These are phyloP conservation scores for Aspergillus saccharolyticus DNA, from an alignment of 495 filamentous ascomycete species.

Conservation along the genomic window DNA sequence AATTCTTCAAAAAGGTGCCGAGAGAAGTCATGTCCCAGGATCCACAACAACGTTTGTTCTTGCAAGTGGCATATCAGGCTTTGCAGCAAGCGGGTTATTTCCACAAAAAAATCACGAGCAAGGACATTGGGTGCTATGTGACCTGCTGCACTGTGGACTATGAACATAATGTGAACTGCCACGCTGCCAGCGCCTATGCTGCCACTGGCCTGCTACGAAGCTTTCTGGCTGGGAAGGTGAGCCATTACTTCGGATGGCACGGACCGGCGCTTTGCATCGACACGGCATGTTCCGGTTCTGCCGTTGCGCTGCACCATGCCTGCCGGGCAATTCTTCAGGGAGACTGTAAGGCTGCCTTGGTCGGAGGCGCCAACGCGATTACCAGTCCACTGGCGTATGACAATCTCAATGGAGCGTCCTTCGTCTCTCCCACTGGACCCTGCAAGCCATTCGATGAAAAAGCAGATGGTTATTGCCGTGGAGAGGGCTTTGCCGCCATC, in stretches of 20 bases:
- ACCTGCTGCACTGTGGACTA: constrained; percentile 33
- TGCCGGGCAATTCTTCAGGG: constrained; percentile 33
- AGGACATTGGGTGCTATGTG: constrained; percentile 34
- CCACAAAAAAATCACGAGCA: neutral
- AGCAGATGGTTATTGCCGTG: constrained; percentile 72
- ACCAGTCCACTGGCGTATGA: constrained; percentile 31
- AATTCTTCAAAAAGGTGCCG: constrained; percentile 47
- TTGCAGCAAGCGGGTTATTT: constrained; percentile 44
- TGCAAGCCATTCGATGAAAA: constrained; percentile 70
- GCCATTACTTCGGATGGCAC: constrained; percentile 47
- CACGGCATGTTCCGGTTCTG: constrained; percentile 45
- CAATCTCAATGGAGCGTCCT: constrained; percentile 33
- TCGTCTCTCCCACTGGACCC: constrained; percentile 36
- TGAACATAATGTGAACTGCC: constrained; percentile 33
- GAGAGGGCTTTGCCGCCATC: constrained; percentile 59
- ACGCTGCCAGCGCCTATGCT: constrained; percentile 33
- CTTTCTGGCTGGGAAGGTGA: constrained; percentile 34
- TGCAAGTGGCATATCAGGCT: constrained; percentile 48
- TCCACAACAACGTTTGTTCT: constrained; percentile 47
- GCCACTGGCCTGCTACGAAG: constrained; percentile 31
- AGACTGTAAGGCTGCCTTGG: constrained; percentile 36
- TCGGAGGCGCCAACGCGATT: constrained; percentile 40
- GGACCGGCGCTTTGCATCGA: constrained; percentile 42
- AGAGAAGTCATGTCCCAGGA: constrained; percentile 47
- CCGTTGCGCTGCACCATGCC: constrained; percentile 38